Evolutionary conservation across 2,329 filamentous ascomycete species (phyloP).

Genomic region (Colletotrichum truncatum): DNA sequence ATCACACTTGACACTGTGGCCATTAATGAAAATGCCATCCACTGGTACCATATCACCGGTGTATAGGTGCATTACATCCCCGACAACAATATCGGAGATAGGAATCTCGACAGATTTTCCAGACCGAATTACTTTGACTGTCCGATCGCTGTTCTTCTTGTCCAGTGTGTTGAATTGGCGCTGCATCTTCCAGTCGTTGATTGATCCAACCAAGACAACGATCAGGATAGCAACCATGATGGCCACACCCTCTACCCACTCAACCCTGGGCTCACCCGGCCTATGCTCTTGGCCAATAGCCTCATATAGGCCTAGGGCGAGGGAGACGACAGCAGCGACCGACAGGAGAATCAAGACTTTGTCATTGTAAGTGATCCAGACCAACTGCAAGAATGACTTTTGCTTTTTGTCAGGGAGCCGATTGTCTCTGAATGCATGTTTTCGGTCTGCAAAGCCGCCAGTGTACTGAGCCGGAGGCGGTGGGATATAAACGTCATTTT

Average conservation of each 20-base stretch:
- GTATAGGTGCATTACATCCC: conserved; percentile 73
- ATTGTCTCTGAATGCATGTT: conserved; percentile 68
- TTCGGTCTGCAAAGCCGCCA: conserved; percentile 57
- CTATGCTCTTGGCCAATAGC: conserved; percentile 58
- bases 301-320: conserved; percentile 76
- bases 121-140: conserved; percentile 71
- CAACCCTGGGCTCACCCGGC: conserved; percentile 54
- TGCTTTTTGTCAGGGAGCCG: conserved; percentile 67
- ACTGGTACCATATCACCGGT: conserved; percentile 74
- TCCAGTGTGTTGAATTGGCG: conserved; percentile 68
- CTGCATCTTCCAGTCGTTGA: conserved; percentile 72
- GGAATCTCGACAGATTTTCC: conserved; percentile 69
- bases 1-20: conserved; percentile 73
- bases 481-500: conserved; percentile 21
- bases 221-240: conserved; percentile 70
- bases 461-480: conserved; percentile 16
- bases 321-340: conserved; percentile 72
- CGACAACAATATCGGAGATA: conserved; percentile 71
- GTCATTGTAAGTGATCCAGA: conserved; percentile 79
- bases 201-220: conserved; percentile 66
- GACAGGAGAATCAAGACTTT: conserved; percentile 77
- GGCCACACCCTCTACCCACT: conserved; percentile 72
- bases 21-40: conserved; percentile 72
- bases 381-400: conserved; percentile 64
- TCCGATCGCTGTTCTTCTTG: conserved; percentile 66